Conservation (phyloP, 345 rosid genomes). For the Litchi chinensis region DNA sequence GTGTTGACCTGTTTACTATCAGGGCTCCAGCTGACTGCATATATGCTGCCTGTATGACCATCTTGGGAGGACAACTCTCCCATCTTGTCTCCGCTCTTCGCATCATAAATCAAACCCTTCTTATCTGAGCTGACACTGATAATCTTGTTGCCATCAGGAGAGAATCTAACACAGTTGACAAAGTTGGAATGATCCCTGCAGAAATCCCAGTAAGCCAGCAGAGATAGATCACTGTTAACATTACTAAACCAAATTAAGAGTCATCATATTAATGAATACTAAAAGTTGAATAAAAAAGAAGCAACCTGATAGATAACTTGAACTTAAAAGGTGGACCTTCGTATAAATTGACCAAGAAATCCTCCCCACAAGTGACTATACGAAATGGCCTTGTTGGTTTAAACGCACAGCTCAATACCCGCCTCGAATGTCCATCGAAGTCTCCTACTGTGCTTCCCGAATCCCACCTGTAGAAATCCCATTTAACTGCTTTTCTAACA, state of each 20-base stretch:
- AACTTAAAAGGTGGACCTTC: constrained; percentile 98
- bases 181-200: constrained; percentile 91
- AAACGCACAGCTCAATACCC: constrained; percentile 88
- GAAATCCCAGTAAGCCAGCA: constrained; percentile 7
- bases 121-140: constrained; percentile 94
- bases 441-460: constrained; percentile 93
- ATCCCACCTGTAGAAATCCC: constrained; percentile 71
- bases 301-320: constrained; percentile 81
- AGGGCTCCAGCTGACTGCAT: constrained; percentile 95
- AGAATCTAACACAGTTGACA: constrained; percentile 88
- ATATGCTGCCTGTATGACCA: constrained; percentile 92
- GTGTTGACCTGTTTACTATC: constrained; percentile 72
- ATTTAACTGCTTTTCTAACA: too few species aligned
- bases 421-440: constrained; percentile 93
- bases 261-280: background rate
- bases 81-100: constrained; percentile 74
- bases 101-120: constrained; percentile 82
- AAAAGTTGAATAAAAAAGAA: background rate
- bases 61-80: constrained; percentile 74
- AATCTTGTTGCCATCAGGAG: constrained; percentile 93
- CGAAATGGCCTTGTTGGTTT: constrained; percentile 96
- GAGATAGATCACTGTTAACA: background rate
- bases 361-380: constrained; percentile 93
- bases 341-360: constrained; percentile 85
- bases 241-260: background rate